phyloP scores from a whole-genome alignment of 768 basidiomycete genomes.

The Daedaleopsis nitida region DNA sequence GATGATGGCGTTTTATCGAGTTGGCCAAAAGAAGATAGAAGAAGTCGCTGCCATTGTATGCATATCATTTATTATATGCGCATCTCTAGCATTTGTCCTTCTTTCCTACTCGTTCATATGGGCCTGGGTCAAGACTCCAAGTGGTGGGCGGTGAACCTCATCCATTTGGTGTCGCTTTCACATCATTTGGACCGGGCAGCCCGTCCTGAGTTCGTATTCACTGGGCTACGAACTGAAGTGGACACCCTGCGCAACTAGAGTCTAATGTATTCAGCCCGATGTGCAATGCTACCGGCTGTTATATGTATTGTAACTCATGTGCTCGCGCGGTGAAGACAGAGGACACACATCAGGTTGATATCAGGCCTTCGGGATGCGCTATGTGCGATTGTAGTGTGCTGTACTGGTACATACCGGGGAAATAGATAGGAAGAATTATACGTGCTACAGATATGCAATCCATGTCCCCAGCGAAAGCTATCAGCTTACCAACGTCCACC shows the following conservation, averaged over 20 bases:
- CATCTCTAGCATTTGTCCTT: no score
- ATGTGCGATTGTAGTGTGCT: neutral
- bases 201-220: no score
- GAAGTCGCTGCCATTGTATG: neutral
- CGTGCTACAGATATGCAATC: conserved; percentile 13
- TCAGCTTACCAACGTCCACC: conserved; percentile 39
- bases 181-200: no score
- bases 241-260: no score
- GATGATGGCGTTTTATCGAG: neutral
- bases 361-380: neutral
- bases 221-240: no score
- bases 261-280: no score
- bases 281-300: no score
- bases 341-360: neutral
- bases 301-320: neutral
- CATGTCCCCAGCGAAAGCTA: conserved; percentile 2
- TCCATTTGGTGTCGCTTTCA: no score
- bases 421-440: conserved; percentile 14
- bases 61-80: neutral
- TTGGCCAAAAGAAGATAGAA: neutral
- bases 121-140: no score
- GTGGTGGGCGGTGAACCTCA: no score
- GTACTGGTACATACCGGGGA: neutral
- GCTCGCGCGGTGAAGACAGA: neutral
- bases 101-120: no score